A percentile compares a stretch with the other conserved stretches of the same genome.
phyloP scores from a whole-genome alignment of 2,329 filamentous ascomycete genomes.

The Leptographium galeiforme region DNA sequence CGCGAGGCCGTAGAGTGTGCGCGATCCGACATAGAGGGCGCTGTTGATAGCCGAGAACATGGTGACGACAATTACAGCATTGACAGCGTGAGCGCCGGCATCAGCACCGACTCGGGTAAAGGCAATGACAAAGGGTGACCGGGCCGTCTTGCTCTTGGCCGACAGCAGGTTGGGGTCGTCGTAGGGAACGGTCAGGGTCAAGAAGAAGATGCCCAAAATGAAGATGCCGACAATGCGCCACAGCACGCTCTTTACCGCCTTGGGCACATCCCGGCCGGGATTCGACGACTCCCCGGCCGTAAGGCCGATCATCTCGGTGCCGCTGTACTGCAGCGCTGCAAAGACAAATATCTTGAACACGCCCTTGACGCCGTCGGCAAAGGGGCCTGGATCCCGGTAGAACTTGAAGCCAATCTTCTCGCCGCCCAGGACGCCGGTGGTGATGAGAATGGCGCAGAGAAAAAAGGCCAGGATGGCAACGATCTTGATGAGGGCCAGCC shows the following conservation, averaged over 20 bases:
- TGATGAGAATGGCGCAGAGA: conserved; percentile 27
- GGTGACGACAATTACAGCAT: conserved; percentile 21
- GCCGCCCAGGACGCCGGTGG: conserved; percentile 27
- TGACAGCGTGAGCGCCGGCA: conserved; percentile 24
- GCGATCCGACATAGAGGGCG: conserved; percentile 47
- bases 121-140: conserved; percentile 39
- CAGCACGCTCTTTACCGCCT: conserved; percentile 53
- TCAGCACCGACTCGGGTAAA: conserved; percentile 33
- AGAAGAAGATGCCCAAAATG: conserved; percentile 48
- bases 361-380: conserved; percentile 41
- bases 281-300: conserved; percentile 39
- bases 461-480: conserved; percentile 18
- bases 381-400: conserved; percentile 36
- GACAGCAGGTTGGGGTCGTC: conserved; percentile 36
- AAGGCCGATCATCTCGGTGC: conserved; percentile 45
- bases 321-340: conserved; percentile 47
- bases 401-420: conserved; percentile 21
- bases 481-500: conserved; percentile 27
- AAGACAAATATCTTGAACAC: conserved; percentile 49
- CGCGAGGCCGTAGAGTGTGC: conserved; percentile 44
- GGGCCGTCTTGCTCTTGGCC: conserved; percentile 33
- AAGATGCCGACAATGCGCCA: conserved; percentile 27
- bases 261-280: conserved; percentile 43
- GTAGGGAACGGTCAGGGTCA: conserved; percentile 49
- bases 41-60: conserved; percentile 49